Conservation (phyloP, 768 basidiomycete genomes). For the Tricholomella constricta region DNA sequence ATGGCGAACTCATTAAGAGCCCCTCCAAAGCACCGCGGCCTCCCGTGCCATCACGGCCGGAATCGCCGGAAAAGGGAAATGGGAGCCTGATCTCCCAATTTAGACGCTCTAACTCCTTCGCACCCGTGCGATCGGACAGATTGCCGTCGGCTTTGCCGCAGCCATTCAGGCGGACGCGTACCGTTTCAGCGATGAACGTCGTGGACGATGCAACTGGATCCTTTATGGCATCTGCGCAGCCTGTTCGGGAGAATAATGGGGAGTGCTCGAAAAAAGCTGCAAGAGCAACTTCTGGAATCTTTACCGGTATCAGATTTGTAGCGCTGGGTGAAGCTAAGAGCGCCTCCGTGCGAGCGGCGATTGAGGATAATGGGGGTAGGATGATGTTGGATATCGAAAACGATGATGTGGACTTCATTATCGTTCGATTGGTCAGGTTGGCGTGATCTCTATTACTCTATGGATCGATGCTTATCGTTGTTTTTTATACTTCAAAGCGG, state of each 20-base stretch:
- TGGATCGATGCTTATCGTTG: conserved; percentile 1
- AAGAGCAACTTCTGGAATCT: conserved; percentile 37
- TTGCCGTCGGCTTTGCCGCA: conserved; percentile 30
- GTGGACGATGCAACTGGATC: neutral
- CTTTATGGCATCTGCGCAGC: conserved; percentile 16
- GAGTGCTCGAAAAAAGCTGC: conserved; percentile 22
- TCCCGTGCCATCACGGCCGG: conserved; percentile 19
- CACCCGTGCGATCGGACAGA: conserved; percentile 33
- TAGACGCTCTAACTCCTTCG: conserved; percentile 67
- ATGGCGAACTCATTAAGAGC: conserved; percentile 61
- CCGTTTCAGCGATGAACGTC: conserved; percentile 22
- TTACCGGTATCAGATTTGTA: conserved; percentile 57
- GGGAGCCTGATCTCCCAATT: conserved; percentile 60
- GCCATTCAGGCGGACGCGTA: conserved; percentile 49
- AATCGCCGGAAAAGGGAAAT: conserved; percentile 18
- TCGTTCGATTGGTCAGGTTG: conserved; percentile 78
- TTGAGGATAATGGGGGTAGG: conserved; percentile 61
- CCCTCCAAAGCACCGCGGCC: conserved; percentile 45
- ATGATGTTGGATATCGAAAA: conserved; percentile 47
- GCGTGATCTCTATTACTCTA: neutral
- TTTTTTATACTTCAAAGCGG: conserved; percentile 47
- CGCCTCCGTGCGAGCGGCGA: conserved; percentile 54
- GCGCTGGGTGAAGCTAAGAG: conserved; percentile 70
- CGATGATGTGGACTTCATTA: conserved; percentile 59
- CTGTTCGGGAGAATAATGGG: conserved; percentile 11